These are phyloP conservation scores for Pelargonium myrrhifolium DNA, from an alignment of 441 rosid species.

Conservation along the genomic window DNA sequence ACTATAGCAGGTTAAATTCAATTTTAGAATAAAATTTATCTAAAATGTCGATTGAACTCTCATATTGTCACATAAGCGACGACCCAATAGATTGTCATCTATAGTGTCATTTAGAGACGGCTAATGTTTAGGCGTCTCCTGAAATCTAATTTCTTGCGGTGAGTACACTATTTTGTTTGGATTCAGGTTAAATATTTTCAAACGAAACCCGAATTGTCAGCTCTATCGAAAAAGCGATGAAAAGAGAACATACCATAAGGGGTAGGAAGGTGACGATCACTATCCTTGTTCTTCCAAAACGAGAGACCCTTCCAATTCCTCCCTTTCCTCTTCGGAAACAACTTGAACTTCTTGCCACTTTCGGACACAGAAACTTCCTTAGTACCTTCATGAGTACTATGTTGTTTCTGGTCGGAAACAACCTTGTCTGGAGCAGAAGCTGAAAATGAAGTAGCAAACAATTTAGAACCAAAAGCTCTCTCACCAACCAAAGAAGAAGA, in stretches of 20 bases:
- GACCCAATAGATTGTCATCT: no score
- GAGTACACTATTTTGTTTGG: no score
- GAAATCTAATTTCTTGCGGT: no score
- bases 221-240: not conserved
- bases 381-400: constrained; percentile 13
- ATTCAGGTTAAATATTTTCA: no score
- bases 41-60: no score
- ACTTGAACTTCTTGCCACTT: constrained; percentile 33
- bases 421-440: constrained; percentile 11
- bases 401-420: constrained; percentile 22
- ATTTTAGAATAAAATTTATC: no score
- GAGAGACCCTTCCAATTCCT: constrained; percentile 28
- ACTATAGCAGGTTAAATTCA: no score
- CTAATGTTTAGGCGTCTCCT: no score
- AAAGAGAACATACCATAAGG: constrained; percentile 32
- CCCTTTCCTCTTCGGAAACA: constrained; percentile 45
- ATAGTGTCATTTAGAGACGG: no score
- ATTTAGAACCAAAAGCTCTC: constrained; percentile 19
- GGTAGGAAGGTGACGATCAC: constrained; percentile 37
- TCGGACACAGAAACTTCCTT: constrained; percentile 44
- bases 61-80: no score
- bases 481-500: constrained; percentile 23
- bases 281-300: constrained; percentile 37
- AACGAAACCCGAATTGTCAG: not conserved
- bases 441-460: constrained; percentile 37